These are phyloP conservation scores for Papiliotrema flavescens DNA, from an alignment of 1,284 basidiomycete species.

Conservation along the genomic window DNA sequence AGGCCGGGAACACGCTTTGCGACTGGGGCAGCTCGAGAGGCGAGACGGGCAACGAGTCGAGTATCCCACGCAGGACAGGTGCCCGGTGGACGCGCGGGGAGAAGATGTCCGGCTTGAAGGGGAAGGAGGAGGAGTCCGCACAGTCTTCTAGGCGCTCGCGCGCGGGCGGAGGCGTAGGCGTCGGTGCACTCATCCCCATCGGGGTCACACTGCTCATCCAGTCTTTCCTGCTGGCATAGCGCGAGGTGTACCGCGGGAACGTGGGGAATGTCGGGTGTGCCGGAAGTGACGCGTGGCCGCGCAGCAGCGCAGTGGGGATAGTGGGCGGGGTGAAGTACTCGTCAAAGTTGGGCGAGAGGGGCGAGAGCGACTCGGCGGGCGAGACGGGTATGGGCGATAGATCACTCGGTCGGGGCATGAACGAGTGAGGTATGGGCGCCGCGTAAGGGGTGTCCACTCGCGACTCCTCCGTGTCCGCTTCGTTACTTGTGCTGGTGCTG, in stretches of 20 bases:
- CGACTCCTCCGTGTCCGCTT: too few species aligned
- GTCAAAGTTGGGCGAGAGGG: not conserved
- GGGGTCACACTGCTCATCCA: not conserved
- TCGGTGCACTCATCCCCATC: not conserved
- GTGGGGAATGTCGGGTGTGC: not conserved
- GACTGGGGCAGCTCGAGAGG: constrained; percentile 13
- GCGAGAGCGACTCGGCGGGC: not conserved
- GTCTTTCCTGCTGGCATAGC: not conserved
- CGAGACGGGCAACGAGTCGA: constrained; percentile 11
- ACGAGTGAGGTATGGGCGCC: too few species aligned
- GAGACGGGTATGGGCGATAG: not conserved
- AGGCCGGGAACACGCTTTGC: not conserved
- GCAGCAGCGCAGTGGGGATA: constrained; percentile 2
- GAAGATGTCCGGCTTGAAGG: constrained; percentile 15
- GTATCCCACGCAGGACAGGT: constrained; percentile 11
- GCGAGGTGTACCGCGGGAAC: too few species aligned
- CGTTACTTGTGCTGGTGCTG: too few species aligned
- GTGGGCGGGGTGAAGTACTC: constrained; percentile 15
- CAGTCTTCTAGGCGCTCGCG: not conserved
- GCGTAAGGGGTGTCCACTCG: too few species aligned
- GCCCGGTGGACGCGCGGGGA: constrained; percentile 12
- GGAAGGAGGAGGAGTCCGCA: not conserved
- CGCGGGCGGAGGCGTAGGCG: constrained; percentile 1
- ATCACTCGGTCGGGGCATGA: not conserved
- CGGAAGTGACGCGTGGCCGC: not conserved